These are phyloP conservation scores for Canna indica DNA, from an alignment of 176 grass and related monocot genomes.

Conservation along the genomic window DNA sequence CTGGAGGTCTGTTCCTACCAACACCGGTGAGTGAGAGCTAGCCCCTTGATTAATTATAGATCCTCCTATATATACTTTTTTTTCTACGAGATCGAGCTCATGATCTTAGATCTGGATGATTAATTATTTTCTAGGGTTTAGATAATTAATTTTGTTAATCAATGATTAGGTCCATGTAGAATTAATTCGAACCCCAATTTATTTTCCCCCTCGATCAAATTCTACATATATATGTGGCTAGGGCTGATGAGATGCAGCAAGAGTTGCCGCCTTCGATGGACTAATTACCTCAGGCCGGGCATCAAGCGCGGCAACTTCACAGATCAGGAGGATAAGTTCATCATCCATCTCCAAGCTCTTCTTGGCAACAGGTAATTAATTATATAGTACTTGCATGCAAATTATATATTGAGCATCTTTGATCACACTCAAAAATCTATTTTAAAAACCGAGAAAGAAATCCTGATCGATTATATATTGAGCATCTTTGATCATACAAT, in stretches of 20 bases:
- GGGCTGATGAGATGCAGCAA: constrained; percentile 98
- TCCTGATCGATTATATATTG: too few species aligned
- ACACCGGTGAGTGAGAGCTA: constrained; percentile 40
- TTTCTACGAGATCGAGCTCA: too few species aligned
- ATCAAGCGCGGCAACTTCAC: constrained; percentile 95
- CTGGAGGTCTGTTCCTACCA: constrained; percentile 86
- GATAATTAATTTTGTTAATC: not conserved
- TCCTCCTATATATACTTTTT: too few species aligned
- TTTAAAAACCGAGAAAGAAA: not conserved
- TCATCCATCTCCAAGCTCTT: constrained; percentile 85
- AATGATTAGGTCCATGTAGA: not conserved
- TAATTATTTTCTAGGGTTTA: not conserved
- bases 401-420: too few species aligned
- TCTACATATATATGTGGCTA: too few species aligned
- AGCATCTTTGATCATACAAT: too few species aligned
- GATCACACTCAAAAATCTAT: not conserved
- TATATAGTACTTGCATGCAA: too few species aligned
- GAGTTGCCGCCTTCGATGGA: constrained; percentile 95
- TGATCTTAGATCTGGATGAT: constrained; percentile 8
- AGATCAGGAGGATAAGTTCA: constrained; percentile 87
- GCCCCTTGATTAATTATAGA: not conserved
- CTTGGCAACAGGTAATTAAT: constrained; percentile 71
- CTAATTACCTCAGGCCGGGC: constrained; percentile 89
- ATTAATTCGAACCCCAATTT: too few species aligned
- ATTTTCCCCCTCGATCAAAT: not conserved